Evolutionary conservation across 225 moss, liverwort and hornwort genomes (phyloP), one percentile per base, ranked within the genome.

Genomic region (Takakia lepidozioides): DNA sequence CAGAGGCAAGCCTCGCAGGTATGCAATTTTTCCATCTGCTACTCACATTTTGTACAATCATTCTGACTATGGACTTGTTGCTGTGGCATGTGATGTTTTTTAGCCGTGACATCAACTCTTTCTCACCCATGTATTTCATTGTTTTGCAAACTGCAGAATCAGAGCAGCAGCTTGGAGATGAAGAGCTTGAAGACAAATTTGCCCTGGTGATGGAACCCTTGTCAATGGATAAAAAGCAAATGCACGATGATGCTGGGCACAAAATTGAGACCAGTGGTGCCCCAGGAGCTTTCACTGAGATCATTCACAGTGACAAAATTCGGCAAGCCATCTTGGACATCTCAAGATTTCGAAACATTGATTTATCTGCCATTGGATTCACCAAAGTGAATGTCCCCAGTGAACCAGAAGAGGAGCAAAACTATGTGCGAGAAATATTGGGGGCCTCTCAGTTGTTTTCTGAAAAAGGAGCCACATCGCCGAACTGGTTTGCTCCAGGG

Each of bases 331-430:
- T 78, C 6, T 34, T 73, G 11, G 69, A 65, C 48, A 69, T 73
- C 27, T 78, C 78, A 38, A 48, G 47, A 27, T 78, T 69, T 24
- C 65, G 43, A 15, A 56, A 42, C 55, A 11, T 19, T 32, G 54
- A 58, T 24, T 42, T 50, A 0, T 18, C 27, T 23, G 44, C 71
- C 0, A 63, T 65, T 61, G 53, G 29, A 49, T 54, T n/a, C 7
- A 11, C 8, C 8, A 32, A 32, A 32, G 7, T 11, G 11, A 7
- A 32, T 0, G 8, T 11, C 11, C 8, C 32, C 11, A 7, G 32
- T 32, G 63, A 61, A 39, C 77, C 62, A 6, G 75, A 73, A n/a
- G 72, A 86, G 64, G 89, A 85, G 55, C 65, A 64, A 16, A 57
- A 60, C 6, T 86, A 81, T 15, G 56, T 91, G 18, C 30, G 68